phyloP scores from a whole-genome alignment of 305 asterid genomes.

The Solanum hybrid region DNA sequence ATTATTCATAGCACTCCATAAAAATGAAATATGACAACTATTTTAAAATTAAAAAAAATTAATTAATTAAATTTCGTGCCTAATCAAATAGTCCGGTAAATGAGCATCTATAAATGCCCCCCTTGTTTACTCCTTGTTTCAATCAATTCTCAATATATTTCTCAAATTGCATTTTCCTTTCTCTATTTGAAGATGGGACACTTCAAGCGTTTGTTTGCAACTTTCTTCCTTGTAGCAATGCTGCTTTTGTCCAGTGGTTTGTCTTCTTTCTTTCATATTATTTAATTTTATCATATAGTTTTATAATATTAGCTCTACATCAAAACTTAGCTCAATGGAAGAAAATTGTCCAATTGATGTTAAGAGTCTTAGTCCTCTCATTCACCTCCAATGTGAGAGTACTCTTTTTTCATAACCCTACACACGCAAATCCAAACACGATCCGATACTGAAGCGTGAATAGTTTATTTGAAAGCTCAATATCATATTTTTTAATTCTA shows the following conservation, averaged over 20 bases:
- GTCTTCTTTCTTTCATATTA: background rate
- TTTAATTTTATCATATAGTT: background rate
- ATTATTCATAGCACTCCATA: background rate
- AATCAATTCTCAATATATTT: background rate
- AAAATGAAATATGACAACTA: background rate
- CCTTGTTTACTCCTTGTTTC: background rate
- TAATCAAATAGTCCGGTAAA: background rate
- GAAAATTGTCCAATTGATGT: background rate
- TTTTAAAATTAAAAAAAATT: background rate
- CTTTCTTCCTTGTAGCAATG: constrained; percentile 8
- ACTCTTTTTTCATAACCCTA: background rate
- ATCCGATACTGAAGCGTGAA: no score
- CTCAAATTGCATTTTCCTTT: background rate
- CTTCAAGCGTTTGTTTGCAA: constrained; percentile 6
- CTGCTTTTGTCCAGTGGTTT: constrained; percentile 12
- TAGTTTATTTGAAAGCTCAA: no score
- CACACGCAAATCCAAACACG: background rate
- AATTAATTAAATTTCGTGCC: background rate
- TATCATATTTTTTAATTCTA: no score
- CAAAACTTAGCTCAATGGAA: background rate
- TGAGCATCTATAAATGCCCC: background rate
- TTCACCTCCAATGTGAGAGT: background rate
- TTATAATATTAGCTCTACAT: background rate
- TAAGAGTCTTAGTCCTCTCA: background rate
- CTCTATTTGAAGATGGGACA: background rate